A percentile compares a stretch with the other conserved stretches of the same genome.
Evolutionary conservation across 192 early-diverging fungal genomes (phyloP).

Genomic region (Coemansia sp.): DNA sequence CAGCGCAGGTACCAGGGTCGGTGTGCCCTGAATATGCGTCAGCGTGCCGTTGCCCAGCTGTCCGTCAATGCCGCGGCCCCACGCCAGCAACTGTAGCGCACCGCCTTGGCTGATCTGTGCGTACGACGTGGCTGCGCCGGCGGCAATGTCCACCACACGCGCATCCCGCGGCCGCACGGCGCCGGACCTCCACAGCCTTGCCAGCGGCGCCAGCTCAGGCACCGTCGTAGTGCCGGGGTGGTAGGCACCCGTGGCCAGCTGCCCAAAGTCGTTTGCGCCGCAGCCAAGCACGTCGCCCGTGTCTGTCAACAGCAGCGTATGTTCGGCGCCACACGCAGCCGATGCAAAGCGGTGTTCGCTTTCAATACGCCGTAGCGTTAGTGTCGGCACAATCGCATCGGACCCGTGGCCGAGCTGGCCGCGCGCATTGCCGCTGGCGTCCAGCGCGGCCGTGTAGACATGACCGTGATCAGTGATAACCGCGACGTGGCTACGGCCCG

Average conservation of each 20-base stretch:
- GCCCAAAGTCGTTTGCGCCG: slow-evolving; percentile 47
- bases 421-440: slow-evolving; percentile 17
- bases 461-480: slow-evolving; percentile 26
- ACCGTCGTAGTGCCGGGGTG: slow-evolving; percentile 16
- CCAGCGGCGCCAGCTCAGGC: slow-evolving; percentile 13
- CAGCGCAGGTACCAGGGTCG: slow-evolving; percentile 3
- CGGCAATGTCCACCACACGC: slow-evolving; percentile 23
- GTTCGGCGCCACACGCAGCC: slow-evolving; percentile 24
- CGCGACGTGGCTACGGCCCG: slow-evolving; percentile 34
- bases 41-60: slow-evolving; percentile 33
- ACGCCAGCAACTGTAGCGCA: slow-evolving; percentile 15
- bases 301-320: slow-evolving; percentile 30
- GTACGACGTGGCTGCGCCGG: slow-evolving; percentile 30
- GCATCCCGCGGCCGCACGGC: slow-evolving; percentile 2
- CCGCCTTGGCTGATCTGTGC: slow-evolving; percentile 11
- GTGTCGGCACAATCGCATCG: neutral
- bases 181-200: slow-evolving; percentile 22
- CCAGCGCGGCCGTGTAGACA: slow-evolving; percentile 35
- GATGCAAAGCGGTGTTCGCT: slow-evolving; percentile 12
- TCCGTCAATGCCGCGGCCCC: slow-evolving; percentile 39
- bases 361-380: slow-evolving; percentile 20
- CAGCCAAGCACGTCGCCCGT: slow-evolving; percentile 42
- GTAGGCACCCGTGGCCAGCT: slow-evolving; percentile 37
- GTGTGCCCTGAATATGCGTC: slow-evolving; percentile 29
- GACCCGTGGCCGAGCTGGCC: slow-evolving; percentile 22